Evolutionary conservation across 495 filamentous ascomycete genomes (phyloP).

Genomic region (Recurvomyces mirabilis): DNA sequence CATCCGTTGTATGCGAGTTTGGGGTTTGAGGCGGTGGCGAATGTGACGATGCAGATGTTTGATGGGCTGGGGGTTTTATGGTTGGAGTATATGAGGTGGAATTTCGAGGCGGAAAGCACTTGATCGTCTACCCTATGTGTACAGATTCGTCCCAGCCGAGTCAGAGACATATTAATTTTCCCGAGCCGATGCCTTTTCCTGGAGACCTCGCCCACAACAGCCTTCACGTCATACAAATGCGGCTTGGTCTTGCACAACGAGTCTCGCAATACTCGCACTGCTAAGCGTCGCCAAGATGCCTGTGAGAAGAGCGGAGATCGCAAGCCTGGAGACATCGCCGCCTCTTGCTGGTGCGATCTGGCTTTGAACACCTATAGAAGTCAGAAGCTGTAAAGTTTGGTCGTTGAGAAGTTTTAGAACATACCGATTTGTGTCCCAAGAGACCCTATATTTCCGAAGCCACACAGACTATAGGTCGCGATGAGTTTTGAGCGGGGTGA

Average conservation of each 20-base stretch:
- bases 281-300: conserved; percentile 72
- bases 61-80: too few species aligned
- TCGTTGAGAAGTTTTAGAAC: background rate
- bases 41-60: too few species aligned
- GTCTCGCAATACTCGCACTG: conserved; percentile 67
- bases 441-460: conserved; percentile 62
- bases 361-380: conserved; percentile 45
- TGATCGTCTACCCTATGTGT: too few species aligned
- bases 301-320: conserved; percentile 64
- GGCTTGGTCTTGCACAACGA: conserved; percentile 51
- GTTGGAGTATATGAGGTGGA: too few species aligned
- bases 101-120: too few species aligned
- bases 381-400: background rate
- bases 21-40: too few species aligned
- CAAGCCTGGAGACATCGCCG: conserved; percentile 65
- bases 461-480: conserved; percentile 58
- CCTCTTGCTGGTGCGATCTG: conserved; percentile 64
- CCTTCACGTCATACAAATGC: conserved; percentile 6
- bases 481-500: conserved; percentile 60
- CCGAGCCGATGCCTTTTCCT: too few species aligned
- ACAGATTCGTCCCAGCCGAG: too few species aligned
- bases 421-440: conserved; percentile 72
- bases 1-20: too few species aligned
- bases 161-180: too few species aligned
- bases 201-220: too few species aligned